Evolutionary conservation across 495 filamentous ascomycete species (phyloP).

Genomic region (Parachaetomium inaequale): DNA sequence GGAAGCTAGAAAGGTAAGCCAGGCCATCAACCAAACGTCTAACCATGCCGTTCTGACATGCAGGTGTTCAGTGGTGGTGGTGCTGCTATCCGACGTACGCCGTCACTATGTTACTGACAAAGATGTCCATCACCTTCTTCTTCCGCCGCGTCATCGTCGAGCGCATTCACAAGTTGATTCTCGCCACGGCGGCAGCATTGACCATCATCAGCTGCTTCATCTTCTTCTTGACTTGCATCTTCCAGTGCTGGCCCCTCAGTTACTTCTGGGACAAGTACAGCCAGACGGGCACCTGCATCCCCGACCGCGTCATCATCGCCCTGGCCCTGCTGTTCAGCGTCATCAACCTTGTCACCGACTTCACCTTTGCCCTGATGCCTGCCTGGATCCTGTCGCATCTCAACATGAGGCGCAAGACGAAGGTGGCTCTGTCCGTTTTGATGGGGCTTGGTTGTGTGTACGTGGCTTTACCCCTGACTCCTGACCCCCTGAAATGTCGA

Average conservation of each 20-base stretch:
- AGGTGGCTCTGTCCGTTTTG: conserved; percentile 21
- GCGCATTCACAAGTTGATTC: conserved; percentile 38
- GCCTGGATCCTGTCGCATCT: conserved; percentile 34
- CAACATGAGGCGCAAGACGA: conserved; percentile 30
- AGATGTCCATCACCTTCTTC: conserved; percentile 44
- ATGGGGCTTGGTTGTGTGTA: conserved; percentile 30
- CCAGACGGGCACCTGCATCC: conserved; percentile 28
- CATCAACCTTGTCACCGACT: conserved; percentile 32
- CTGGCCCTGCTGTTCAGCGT: conserved; percentile 27
- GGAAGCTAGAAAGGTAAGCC: conserved; percentile 15
- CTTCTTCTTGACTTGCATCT: conserved; percentile 42
- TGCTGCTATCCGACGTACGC: conserved; percentile 26
- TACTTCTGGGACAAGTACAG: conserved; percentile 37
- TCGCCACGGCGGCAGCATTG: conserved; percentile 28
- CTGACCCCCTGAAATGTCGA: background rate
- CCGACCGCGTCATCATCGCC: conserved; percentile 19
- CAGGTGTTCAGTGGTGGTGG: conserved; percentile 23
- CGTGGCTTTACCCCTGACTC: conserved; percentile 6
- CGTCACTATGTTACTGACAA: conserved; percentile 32
- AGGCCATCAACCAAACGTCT: background rate
- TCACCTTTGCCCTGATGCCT: conserved; percentile 34
- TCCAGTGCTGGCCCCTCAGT: conserved; percentile 43
- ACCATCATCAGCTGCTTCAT: conserved; percentile 31
- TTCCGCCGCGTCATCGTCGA: conserved; percentile 42
- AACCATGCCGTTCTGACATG: background rate